These are phyloP conservation scores for Phytophthora megakarya DNA, from an alignment of 352 stramenopile genomes.

Conservation along the genomic window DNA sequence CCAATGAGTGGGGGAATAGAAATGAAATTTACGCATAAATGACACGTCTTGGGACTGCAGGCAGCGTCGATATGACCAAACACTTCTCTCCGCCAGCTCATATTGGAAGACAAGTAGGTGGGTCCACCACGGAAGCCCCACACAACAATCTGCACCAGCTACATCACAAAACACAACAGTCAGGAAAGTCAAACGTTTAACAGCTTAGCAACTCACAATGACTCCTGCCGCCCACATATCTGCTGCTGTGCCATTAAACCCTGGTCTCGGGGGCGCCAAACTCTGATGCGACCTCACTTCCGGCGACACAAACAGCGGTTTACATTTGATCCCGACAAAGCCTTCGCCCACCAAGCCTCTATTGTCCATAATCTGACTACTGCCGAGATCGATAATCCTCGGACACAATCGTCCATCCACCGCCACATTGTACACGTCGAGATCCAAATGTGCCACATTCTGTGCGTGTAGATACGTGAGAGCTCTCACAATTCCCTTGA, in stretches of 20 bases:
- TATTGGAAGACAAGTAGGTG: slow-evolving; percentile 59
- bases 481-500: slow-evolving; percentile 65
- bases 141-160: slow-evolving; percentile 82
- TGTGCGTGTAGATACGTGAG: slow-evolving; percentile 85
- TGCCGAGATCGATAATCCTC: slow-evolving; percentile 84
- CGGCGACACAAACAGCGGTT: slow-evolving; percentile 75
- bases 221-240: slow-evolving; percentile 85
- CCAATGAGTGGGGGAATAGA: slow-evolving; percentile 75
- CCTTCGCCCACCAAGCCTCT: slow-evolving; percentile 58
- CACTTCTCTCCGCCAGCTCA: slow-evolving; percentile 77
- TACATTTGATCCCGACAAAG: slow-evolving; percentile 83
- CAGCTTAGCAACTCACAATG: slow-evolving; percentile 55
- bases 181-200: neutral
- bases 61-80: slow-evolving; percentile 75
- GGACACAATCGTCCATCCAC: slow-evolving; percentile 63
- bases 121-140: slow-evolving; percentile 78
- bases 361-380: slow-evolving; percentile 79
- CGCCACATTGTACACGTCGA: slow-evolving; percentile 88
- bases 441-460: slow-evolving; percentile 76
- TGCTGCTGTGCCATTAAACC: slow-evolving; percentile 72
- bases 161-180: slow-evolving; percentile 14
- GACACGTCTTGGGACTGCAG: slow-evolving; percentile 59
- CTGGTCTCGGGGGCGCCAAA: slow-evolving; percentile 55
- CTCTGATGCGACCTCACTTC: slow-evolving; percentile 72
- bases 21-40: slow-evolving; percentile 83